These are phyloP conservation scores for Solanum etuberosum DNA, from an alignment of 257 asterid genomes.

Conservation along the genomic window DNA sequence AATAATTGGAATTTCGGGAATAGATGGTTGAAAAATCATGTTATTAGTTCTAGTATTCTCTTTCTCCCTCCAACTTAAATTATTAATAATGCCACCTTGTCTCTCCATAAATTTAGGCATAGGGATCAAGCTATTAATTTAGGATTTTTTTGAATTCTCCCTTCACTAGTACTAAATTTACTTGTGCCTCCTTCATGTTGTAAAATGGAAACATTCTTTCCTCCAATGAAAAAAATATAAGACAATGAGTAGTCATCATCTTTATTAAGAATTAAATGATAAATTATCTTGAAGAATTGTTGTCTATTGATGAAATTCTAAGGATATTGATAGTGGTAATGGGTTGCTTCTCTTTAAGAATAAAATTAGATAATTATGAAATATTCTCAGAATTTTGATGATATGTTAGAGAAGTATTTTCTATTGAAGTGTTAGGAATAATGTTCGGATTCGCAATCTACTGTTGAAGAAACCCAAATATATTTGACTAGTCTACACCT, in stretches of 20 bases:
- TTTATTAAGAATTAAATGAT: not conserved
- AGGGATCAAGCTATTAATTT: not conserved
- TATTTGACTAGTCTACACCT: not conserved
- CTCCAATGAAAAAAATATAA: not conserved
- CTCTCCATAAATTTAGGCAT: not conserved
- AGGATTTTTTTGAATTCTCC: not conserved
- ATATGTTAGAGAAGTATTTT: too few relatives aligned
- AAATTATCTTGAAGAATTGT: not conserved
- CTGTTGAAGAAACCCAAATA: not conserved
- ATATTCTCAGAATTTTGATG: not conserved
- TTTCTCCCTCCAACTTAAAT: not conserved
- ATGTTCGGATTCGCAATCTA: not conserved
- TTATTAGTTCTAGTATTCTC: not conserved
- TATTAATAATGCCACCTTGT: not conserved
- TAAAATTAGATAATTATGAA: not conserved
- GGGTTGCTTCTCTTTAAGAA: not conserved
- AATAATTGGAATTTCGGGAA: not conserved
- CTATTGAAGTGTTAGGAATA: not conserved
- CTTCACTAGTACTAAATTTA: not conserved
- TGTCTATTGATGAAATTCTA: not conserved
- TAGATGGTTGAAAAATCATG: not conserved
- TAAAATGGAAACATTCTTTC: not conserved
- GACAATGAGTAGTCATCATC: not conserved
- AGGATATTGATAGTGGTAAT: not conserved
- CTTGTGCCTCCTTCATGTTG: not conserved